Evolutionary conservation across 2,329 filamentous ascomycete species (phyloP).

Genomic region (Nakataea oryzae): DNA sequence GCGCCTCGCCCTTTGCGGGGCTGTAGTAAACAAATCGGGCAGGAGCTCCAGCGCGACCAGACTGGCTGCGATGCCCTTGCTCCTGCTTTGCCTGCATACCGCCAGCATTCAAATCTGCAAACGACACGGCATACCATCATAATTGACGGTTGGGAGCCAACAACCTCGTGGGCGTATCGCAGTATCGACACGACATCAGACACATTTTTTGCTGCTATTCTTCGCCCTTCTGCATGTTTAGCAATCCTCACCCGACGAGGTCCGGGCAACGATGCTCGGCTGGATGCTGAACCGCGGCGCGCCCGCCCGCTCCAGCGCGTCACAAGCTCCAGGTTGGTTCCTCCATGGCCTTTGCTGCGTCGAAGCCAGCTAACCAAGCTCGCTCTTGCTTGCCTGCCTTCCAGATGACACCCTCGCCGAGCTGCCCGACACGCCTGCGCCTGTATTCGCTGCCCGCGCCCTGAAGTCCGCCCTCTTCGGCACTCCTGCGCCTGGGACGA

Average conservation of each 20-base stretch:
- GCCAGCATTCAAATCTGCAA: neutral
- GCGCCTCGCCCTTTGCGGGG: neutral
- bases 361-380: neutral
- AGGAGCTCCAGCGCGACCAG: neutral
- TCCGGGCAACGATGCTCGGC: conserved; percentile 36
- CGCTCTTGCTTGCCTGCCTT: neutral
- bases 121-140: neutral
- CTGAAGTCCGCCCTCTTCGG: conserved; percentile 56
- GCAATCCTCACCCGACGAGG: neutral
- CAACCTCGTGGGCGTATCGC: neutral
- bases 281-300: conserved; percentile 45
- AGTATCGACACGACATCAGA: neutral
- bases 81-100: neutral
- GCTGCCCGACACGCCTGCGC: conserved; percentile 53
- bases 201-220: neutral
- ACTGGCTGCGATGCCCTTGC: neutral
- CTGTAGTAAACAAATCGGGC: neutral
- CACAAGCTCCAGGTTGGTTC: conserved; percentile 9
- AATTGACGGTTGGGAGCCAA: neutral
- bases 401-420: conserved; percentile 40
- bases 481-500: conserved; percentile 31
- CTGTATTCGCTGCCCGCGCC: conserved; percentile 55
- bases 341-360: neutral
- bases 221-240: neutral
- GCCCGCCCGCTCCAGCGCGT: conserved; percentile 25